Evolutionary conservation across 1,284 basidiomycete species (phyloP).

Genomic region (Ceratobasidium theobromae): DNA sequence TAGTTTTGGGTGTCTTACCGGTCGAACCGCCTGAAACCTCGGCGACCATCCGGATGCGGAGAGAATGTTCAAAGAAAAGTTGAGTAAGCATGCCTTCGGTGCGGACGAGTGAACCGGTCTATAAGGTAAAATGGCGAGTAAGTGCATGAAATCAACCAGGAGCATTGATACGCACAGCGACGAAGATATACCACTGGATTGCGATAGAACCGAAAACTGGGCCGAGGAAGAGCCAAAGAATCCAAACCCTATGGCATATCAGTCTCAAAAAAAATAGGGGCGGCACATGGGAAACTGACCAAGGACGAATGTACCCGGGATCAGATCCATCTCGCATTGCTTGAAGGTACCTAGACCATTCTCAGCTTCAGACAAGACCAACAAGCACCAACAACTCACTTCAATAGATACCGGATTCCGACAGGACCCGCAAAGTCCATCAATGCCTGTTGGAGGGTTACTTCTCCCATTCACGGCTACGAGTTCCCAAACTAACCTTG

Average conservation of each 20-base stretch:
- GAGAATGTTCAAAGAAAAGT: conserved; percentile 36
- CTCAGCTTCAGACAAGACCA: neutral
- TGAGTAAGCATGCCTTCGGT: conserved; percentile 35
- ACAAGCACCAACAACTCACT: neutral
- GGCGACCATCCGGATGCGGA: conserved; percentile 33
- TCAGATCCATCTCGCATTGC: conserved; percentile 28
- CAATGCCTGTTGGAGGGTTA: conserved; percentile 7
- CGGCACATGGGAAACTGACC: conserved; percentile 4
- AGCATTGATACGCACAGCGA: conserved; percentile 2
- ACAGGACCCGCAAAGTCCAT: conserved; percentile 33
- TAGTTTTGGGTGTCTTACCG: conserved; percentile 11
- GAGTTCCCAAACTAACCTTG: neutral
- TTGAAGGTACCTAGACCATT: conserved; percentile 33
- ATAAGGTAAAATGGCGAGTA: neutral
- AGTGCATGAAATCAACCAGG: neutral
- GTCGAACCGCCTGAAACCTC: conserved; percentile 29
- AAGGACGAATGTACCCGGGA: conserved; percentile 30
- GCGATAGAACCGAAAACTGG: conserved; percentile 29
- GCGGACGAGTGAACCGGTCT: conserved; percentile 32
- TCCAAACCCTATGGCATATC: conserved; percentile 32
- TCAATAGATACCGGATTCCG: conserved; percentile 33
- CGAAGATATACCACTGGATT: conserved; percentile 33
- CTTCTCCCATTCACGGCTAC: neutral
- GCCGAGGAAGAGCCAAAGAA: conserved; percentile 34
- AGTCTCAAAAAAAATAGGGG: neutral